A percentile compares a stretch with the other conserved stretches of the same genome.
Evolutionary conservation across 176 grass and related monocot genomes (phyloP).

Genomic region (Eremochloa ophiuroides): DNA sequence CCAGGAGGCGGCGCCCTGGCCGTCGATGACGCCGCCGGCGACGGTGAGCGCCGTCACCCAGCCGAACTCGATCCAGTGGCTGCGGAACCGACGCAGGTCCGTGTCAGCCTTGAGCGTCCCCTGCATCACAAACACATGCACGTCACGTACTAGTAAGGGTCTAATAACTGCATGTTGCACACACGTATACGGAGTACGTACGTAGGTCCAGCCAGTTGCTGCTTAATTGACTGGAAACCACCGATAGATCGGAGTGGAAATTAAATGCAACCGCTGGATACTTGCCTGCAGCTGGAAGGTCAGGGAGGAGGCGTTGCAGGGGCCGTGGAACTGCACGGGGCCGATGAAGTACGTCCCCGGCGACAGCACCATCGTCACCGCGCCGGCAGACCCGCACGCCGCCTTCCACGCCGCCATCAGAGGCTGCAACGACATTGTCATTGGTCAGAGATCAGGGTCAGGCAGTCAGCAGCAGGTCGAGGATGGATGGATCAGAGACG

Average conservation of each 20-base stretch:
- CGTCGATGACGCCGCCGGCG: constrained; percentile 53
- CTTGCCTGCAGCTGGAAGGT: constrained; percentile 51
- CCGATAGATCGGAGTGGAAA: background rate
- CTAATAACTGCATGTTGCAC: background rate
- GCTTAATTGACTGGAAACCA: background rate
- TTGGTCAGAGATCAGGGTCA: background rate
- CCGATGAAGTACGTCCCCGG: constrained; percentile 42
- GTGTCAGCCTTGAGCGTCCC: constrained; percentile 39
- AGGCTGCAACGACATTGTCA: background rate
- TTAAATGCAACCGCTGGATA: background rate
- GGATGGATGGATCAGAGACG: background rate
- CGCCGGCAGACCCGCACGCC: constrained; percentile 36
- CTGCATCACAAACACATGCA: background rate
- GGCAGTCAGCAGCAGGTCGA: too few species aligned
- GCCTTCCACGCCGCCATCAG: constrained; percentile 45
- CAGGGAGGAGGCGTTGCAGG: constrained; percentile 40
- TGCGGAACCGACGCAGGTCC: constrained; percentile 43
- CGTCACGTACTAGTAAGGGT: too few species aligned
- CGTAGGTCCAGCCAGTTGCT: background rate
- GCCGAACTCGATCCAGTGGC: constrained; percentile 62
- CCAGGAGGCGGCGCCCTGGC: constrained; percentile 70
- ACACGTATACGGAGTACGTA: too few species aligned
- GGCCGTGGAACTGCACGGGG: constrained; percentile 45
- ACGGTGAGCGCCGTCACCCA: constrained; percentile 38
- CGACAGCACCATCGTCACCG: constrained; percentile 32